A percentile compares a stretch with the other conserved stretches of the same genome.
Conservation (phyloP, 345 rosid genomes). For the Eucalyptus polyanthemos region DNA sequence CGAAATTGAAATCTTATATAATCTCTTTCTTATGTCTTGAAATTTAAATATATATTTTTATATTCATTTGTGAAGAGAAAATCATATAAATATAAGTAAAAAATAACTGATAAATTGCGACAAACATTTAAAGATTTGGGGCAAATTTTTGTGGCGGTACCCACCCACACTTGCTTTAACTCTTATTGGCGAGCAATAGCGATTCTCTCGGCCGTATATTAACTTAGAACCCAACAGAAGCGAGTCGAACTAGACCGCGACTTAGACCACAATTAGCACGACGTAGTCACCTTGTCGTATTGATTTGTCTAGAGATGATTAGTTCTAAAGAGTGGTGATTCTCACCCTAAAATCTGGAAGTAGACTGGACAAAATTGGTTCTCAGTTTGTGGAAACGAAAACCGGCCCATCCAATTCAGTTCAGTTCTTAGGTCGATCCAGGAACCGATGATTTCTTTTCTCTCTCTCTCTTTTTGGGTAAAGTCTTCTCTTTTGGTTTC, state of each 20-base stretch:
- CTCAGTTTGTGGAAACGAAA: too few species aligned
- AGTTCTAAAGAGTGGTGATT: fast-evolving
- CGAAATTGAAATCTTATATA: neutral
- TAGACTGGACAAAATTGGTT: fast-evolving
- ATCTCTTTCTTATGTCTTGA: neutral
- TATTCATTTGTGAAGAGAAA: too few species aligned
- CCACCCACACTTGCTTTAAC: neutral
- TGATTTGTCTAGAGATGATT: too few species aligned
- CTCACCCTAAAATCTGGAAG: fast-evolving
- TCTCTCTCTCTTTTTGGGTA: too few species aligned
- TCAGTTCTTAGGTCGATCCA: too few species aligned
- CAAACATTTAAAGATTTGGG: neutral
- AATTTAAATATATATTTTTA: too few species aligned
- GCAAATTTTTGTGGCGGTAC: neutral
- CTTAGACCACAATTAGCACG: neutral
- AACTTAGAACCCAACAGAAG: neutral
- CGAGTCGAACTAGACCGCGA: neutral
- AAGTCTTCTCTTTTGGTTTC: neutral
- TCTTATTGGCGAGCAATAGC: neutral
- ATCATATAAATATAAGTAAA: too few species aligned
- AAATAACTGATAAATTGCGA: too few species aligned
- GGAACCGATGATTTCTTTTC: neutral
- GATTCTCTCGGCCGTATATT: neutral
- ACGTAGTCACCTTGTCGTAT: too few species aligned
- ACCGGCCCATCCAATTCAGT: fast-evolving